Evolutionary conservation across 768 basidiomycete genomes (phyloP).

Genomic region (Tubosaeta sp.): DNA sequence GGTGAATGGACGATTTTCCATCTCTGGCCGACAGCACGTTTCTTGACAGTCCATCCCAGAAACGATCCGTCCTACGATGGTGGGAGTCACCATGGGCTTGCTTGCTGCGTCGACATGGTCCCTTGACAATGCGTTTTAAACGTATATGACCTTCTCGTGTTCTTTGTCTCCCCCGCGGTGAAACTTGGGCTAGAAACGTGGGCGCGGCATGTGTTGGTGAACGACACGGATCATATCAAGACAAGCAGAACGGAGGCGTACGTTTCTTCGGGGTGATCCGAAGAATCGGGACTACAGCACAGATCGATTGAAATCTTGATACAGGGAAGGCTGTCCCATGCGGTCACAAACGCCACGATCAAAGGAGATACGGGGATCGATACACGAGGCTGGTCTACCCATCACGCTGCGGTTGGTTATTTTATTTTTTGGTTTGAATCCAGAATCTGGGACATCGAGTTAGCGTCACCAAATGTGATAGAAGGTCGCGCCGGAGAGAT

Average conservation of each 20-base stretch:
- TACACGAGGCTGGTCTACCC: background rate
- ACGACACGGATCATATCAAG: background rate
- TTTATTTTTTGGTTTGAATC: background rate
- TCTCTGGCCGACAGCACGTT: background rate
- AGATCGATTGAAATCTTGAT: conserved; percentile 1
- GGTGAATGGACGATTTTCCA: background rate
- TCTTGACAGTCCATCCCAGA: background rate
- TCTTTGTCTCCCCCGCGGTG: conserved; percentile 1
- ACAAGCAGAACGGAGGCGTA: conserved; percentile 1
- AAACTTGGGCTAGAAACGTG: background rate
- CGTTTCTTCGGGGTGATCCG: conserved; percentile 9
- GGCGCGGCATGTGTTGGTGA: conserved; percentile 12
- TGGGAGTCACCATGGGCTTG: conserved; percentile 1
- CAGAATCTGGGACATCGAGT: background rate
- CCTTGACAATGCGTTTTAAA: background rate
- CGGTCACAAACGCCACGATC: conserved; percentile 15
- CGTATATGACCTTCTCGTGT: background rate
- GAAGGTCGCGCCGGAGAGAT: background rate
- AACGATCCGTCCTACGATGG: background rate
- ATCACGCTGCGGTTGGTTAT: background rate
- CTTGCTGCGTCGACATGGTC: background rate
- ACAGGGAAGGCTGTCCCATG: background rate
- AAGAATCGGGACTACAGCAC: background rate
- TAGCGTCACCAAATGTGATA: background rate
- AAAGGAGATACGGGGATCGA: background rate